Conservation (phyloP, 768 basidiomycete genomes). For the Lanmaoa rubissima region DNA sequence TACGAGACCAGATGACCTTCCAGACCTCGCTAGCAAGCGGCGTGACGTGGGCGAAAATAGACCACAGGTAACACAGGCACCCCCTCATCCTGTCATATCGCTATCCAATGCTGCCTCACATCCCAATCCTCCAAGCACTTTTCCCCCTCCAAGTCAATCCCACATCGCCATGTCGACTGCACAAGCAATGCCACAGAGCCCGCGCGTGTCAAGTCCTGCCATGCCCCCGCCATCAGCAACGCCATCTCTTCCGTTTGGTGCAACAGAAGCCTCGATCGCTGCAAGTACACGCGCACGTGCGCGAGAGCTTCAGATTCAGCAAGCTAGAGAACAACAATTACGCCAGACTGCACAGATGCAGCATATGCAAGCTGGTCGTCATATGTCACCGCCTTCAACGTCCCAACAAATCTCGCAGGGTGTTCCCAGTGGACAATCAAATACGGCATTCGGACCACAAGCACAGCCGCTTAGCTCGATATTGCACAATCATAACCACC, state of each 20-base stretch:
- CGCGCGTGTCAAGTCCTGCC: conserved; percentile 33
- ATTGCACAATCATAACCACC: conserved; percentile 55
- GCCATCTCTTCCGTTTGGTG: conserved; percentile 32
- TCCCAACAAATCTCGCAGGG: conserved; percentile 22
- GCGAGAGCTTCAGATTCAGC: conserved; percentile 37
- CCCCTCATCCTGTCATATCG: conserved; percentile 21
- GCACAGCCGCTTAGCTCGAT: conserved; percentile 46
- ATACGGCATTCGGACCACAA: conserved; percentile 27
- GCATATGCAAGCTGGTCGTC: conserved; percentile 35
- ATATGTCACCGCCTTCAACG: conserved; percentile 43
- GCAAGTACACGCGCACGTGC: conserved; percentile 33
- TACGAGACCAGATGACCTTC: conserved; percentile 53
- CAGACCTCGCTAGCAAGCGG: conserved; percentile 55
- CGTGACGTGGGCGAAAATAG: conserved; percentile 69
- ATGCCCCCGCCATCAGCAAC: conserved; percentile 29
- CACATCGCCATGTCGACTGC: conserved; percentile 13
- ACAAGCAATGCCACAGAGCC: conserved; percentile 29
- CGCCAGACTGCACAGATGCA: conserved; percentile 35
- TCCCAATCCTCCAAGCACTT: conserved; percentile 22
- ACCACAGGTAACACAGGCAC: conserved; percentile 43
- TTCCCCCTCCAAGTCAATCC: conserved; percentile 19
- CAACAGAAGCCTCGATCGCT: conserved; percentile 35
- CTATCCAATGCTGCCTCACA: conserved; percentile 16
- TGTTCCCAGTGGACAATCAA: conserved; percentile 19
- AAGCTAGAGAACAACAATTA: conserved; percentile 34